Evolutionary conservation across 108 stramenopile genomes (phyloP).

Genomic region (Nitzschia inconspicua): DNA sequence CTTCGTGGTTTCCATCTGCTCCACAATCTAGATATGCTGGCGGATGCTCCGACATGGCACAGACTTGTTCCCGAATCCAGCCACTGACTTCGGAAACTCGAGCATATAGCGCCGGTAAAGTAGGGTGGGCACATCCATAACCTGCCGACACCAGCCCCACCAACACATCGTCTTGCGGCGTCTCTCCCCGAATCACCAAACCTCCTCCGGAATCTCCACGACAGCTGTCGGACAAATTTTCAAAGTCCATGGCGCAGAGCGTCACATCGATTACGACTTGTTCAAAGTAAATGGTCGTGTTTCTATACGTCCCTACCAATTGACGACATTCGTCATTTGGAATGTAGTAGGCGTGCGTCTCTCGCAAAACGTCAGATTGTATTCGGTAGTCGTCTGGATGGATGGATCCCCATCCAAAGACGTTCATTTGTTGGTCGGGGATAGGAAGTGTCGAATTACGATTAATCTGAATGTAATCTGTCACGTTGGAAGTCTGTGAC

Average conservation of each 20-base stretch:
- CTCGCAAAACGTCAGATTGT: not conserved
- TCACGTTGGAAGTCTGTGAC: not conserved
- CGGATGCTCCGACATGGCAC: constrained; percentile 21
- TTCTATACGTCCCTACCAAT: not conserved
- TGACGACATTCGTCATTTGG: constrained; percentile 14
- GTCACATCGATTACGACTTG: not conserved
- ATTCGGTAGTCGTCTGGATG: not conserved
- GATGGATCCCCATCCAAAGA: not conserved
- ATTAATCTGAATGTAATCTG: not conserved
- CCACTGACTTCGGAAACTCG: constrained; percentile 29
- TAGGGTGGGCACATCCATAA: constrained; percentile 7
- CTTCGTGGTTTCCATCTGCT: no score
- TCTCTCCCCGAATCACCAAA: not conserved
- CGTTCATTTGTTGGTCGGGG: not conserved
- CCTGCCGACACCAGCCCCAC: constrained; percentile 16
- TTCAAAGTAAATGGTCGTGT: not conserved
- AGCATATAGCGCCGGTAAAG: constrained; percentile 40
- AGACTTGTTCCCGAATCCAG: constrained; percentile 46
- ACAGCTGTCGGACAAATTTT: constrained; percentile 31
- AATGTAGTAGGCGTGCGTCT: not conserved
- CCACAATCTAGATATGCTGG: constrained; percentile 22
- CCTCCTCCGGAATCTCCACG: constrained; percentile 24
- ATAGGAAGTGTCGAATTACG: not conserved
- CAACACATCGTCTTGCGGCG: constrained; percentile 9
- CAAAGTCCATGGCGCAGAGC: not conserved